These are phyloP conservation scores for Rhizopus delemar DNA, from an alignment of 371 early-diverging fungal species.

Conservation along the genomic window DNA sequence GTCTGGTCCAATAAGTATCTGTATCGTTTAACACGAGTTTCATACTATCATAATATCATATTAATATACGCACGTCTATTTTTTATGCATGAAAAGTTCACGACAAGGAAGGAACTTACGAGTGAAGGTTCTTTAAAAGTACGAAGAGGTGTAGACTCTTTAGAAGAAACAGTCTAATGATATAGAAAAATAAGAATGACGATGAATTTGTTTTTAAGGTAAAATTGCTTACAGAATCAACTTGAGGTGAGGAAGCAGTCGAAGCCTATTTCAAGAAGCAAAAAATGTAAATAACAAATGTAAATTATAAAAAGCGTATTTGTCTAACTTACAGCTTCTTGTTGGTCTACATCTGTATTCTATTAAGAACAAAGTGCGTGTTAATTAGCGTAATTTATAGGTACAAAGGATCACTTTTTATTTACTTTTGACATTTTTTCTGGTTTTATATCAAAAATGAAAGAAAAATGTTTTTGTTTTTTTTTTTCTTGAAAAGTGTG, in stretches of 20 bases:
- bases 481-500: not conserved
- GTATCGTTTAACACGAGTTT: constrained; percentile 57
- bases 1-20: constrained; percentile 91
- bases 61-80: not conserved
- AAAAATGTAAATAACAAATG: not conserved
- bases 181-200: not conserved
- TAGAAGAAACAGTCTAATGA: constrained; percentile 10
- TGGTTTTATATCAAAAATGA: not conserved
- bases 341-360: constrained; percentile 22
- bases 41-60: constrained; percentile 29
- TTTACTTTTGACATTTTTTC: not conserved
- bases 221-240: constrained; percentile 22
- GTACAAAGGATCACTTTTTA: not conserved
- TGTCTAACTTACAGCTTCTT: constrained; percentile 16
- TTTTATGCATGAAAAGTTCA: not conserved
- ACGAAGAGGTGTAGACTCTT: constrained; percentile 26
- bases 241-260: constrained; percentile 17
- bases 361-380: not conserved
- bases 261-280: constrained; percentile 11
- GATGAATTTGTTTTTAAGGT: not conserved
- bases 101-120: constrained; percentile 10
- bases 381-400: not conserved
- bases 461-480: constrained; percentile 4
- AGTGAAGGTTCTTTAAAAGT: constrained; percentile 27
- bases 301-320: not conserved